Evolutionary conservation across 2,329 filamentous ascomycete genomes (phyloP).

Genomic region (Ascochyta rabiei): DNA sequence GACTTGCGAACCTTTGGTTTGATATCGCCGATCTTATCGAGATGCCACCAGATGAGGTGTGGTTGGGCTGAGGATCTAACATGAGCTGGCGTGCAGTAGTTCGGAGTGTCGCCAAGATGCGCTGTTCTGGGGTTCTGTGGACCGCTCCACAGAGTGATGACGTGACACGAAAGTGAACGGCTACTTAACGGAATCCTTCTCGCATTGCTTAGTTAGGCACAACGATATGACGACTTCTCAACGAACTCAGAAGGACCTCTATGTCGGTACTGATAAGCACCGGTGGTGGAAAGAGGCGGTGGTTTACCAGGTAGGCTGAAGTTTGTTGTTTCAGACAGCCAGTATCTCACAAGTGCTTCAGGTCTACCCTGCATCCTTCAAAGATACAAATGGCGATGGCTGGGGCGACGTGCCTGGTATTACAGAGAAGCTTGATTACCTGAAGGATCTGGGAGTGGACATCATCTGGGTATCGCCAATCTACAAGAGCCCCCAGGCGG

Average conservation of each 20-base stretch:
- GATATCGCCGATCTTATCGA: neutral
- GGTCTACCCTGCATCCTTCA: constrained; percentile 66
- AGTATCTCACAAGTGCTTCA: constrained; percentile 22
- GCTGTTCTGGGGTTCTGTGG: constrained; percentile 10
- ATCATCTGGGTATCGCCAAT: constrained; percentile 51
- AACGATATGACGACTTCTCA: constrained; percentile 6
- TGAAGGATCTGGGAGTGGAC: constrained; percentile 55
- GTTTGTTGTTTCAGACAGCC: neutral
- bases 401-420: constrained; percentile 64
- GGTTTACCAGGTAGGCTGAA: constrained; percentile 57
- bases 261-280: constrained; percentile 43
- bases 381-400: constrained; percentile 63
- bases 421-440: constrained; percentile 62
- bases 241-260: constrained; percentile 26
- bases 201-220: neutral
- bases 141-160: constrained; percentile 15
- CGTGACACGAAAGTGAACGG: neutral
- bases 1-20: neutral
- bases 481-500: constrained; percentile 53
- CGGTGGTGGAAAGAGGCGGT: constrained; percentile 67
- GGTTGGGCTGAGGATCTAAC: constrained; percentile 1
- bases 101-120: constrained; percentile 3
- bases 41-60: neutral
- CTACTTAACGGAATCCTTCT: constrained; percentile 4
- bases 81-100: neutral